A percentile compares a stretch with the other conserved stretches of the same genome.
Evolutionary conservation across 352 stramenopile genomes (phyloP).

Genomic region (Globisporangium echinulatum): DNA sequence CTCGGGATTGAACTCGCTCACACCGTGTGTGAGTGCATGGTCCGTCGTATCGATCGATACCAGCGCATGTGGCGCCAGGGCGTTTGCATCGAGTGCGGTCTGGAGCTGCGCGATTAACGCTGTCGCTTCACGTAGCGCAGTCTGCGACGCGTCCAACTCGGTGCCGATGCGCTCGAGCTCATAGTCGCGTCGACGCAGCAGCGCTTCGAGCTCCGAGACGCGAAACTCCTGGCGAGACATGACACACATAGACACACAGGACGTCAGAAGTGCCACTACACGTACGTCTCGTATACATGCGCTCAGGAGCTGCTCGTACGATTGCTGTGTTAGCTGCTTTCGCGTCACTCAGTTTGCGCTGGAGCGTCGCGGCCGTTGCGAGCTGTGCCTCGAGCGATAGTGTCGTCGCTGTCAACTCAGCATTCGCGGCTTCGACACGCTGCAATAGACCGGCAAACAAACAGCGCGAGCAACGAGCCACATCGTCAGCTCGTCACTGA

Average conservation of each 20-base stretch:
- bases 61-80: too few relatives aligned
- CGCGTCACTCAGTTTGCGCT: constrained; percentile 59
- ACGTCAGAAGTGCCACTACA: too few relatives aligned
- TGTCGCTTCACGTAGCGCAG: constrained; percentile 30
- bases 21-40: constrained; percentile 18
- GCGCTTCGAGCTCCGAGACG: constrained; percentile 44
- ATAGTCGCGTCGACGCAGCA: constrained; percentile 23
- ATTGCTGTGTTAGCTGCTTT: constrained; percentile 59
- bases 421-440: constrained; percentile 49
- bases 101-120: constrained; percentile 48
- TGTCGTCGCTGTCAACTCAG: constrained; percentile 45
- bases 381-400: constrained; percentile 47
- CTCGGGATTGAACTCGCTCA: constrained; percentile 64
- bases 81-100: constrained; percentile 9
- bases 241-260: too few relatives aligned
- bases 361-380: constrained; percentile 33
- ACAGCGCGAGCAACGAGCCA: too few relatives aligned
- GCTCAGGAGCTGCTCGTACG: constrained; percentile 18
- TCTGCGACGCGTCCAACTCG: constrained; percentile 26
- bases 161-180: constrained; percentile 20
- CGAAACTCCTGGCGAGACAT: constrained; percentile 41
- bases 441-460: constrained; percentile 7
- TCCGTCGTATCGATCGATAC: background rate
- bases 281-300: too few relatives aligned
- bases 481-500: background rate